Evolutionary conservation across 768 basidiomycete species (phyloP).

Genomic region (Amanita molliuscula): DNA sequence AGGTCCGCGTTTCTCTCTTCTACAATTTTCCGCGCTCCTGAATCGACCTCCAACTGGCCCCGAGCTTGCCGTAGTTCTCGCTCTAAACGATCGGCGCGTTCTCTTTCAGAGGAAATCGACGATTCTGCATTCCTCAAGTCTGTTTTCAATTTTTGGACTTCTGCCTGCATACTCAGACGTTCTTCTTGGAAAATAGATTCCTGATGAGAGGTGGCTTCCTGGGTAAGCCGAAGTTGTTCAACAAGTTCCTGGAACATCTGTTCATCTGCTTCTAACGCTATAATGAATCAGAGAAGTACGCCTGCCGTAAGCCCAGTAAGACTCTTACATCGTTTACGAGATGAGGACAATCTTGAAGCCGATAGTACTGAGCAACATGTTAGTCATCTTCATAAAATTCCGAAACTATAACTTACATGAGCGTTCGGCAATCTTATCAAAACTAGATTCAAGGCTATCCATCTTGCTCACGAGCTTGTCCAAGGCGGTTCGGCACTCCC

Average conservation of each 20-base stretch:
- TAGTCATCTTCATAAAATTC: conserved; percentile 1
- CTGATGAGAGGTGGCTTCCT: conserved; percentile 45
- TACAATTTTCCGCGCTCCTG: conserved; percentile 46
- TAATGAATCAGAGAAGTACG: conserved; percentile 7
- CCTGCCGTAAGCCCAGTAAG: background rate
- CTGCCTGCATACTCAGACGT: conserved; percentile 40
- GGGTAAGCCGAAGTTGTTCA: conserved; percentile 51
- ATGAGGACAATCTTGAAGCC: conserved; percentile 56
- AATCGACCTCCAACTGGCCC: conserved; percentile 55
- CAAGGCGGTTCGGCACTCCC: conserved; percentile 49
- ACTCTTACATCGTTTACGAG: conserved; percentile 62
- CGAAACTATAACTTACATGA: conserved; percentile 44
- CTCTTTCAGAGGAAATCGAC: conserved; percentile 31
- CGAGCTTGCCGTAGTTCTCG: conserved; percentile 54
- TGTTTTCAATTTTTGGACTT: conserved; percentile 43
- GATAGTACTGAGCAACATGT: conserved; percentile 49
- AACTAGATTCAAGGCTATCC: conserved; percentile 70
- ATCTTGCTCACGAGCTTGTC: conserved; percentile 68
- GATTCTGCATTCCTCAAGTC: conserved; percentile 31
- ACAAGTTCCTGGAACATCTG: conserved; percentile 64
- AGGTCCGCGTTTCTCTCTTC: conserved; percentile 57
- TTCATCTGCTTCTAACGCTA: conserved; percentile 69
- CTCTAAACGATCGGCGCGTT: conserved; percentile 46
- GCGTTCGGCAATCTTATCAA: conserved; percentile 80
- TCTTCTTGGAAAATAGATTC: conserved; percentile 53